These are phyloP conservation scores for Malassezia pachydermatis DNA, from an alignment of 1,284 basidiomycete species.

Conservation along the genomic window DNA sequence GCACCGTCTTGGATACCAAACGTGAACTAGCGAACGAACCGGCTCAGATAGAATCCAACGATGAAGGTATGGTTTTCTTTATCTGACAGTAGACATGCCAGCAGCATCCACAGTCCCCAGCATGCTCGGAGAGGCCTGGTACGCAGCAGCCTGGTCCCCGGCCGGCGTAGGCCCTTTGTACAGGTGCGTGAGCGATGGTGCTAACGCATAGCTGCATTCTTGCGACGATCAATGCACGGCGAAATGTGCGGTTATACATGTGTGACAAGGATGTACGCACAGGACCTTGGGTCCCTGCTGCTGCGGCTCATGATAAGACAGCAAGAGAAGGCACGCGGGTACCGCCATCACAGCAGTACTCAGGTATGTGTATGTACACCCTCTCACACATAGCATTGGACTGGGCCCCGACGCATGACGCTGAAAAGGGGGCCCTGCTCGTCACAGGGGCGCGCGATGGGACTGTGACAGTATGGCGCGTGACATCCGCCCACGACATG, in stretches of 20 bases:
- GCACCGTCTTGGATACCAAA: background rate
- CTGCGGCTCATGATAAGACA: background rate
- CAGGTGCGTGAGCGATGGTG: background rate
- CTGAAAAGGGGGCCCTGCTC: no score
- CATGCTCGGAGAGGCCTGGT: conserved; percentile 7
- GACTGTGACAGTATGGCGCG: no score
- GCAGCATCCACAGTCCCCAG: conserved; percentile 3
- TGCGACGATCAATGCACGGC: conserved; percentile 5
- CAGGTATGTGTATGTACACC: background rate
- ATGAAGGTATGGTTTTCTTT: no score
- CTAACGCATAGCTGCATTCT: conserved; percentile 7
- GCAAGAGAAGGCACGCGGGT: background rate
- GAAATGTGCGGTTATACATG: background rate
- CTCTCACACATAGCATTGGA: no score
- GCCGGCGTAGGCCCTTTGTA: conserved; percentile 4
- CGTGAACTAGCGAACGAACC: background rate
- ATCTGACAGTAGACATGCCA: no score
- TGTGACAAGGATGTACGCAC: background rate
- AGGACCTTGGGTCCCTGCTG: conserved; percentile 1
- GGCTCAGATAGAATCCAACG: background rate
- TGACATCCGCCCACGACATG: no score
- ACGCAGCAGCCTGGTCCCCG: conserved; percentile 14
- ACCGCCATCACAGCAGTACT: background rate
- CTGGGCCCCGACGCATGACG: no score
- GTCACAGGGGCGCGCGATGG: no score